These are phyloP conservation scores for Jackrogersella minutella DNA, from an alignment of 495 filamentous ascomycete genomes.

Conservation along the genomic window DNA sequence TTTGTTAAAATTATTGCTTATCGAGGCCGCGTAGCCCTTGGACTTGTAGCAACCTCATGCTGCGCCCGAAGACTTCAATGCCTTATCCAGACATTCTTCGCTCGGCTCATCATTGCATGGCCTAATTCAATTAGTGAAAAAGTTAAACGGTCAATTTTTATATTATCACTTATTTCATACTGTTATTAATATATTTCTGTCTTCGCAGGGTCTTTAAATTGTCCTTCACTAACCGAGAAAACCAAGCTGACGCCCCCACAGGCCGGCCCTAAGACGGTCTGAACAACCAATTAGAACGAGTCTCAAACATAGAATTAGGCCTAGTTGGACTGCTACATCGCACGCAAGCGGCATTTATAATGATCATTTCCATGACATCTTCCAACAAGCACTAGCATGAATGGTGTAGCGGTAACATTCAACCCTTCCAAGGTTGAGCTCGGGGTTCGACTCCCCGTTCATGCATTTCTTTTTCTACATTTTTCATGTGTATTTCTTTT, in stretches of 20 bases:
- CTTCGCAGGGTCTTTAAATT: too few relatives aligned
- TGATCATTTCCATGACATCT: neutral
- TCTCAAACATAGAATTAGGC: too few relatives aligned
- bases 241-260: too few relatives aligned
- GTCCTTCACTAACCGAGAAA: too few relatives aligned
- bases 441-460: slow-evolving; percentile 36
- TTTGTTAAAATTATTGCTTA: neutral
- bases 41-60: neutral
- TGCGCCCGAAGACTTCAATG: neutral
- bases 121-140: too few relatives aligned
- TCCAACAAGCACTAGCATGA: slow-evolving; percentile 4
- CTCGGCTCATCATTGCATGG: neutral
- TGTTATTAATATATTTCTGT: too few relatives aligned
- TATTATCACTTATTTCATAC: too few relatives aligned
- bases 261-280: too few relatives aligned
- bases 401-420: slow-evolving; percentile 41
- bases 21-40: neutral
- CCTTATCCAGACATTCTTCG: neutral
- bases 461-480: slow-evolving; percentile 10
- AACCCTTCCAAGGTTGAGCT: slow-evolving; percentile 40
- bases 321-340: too few relatives aligned
- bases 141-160: too few relatives aligned
- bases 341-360: too few relatives aligned
- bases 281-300: too few relatives aligned
- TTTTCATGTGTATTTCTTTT: neutral